Conservation (phyloP, 306 rosid species). For the Cicer yamashitae region DNA sequence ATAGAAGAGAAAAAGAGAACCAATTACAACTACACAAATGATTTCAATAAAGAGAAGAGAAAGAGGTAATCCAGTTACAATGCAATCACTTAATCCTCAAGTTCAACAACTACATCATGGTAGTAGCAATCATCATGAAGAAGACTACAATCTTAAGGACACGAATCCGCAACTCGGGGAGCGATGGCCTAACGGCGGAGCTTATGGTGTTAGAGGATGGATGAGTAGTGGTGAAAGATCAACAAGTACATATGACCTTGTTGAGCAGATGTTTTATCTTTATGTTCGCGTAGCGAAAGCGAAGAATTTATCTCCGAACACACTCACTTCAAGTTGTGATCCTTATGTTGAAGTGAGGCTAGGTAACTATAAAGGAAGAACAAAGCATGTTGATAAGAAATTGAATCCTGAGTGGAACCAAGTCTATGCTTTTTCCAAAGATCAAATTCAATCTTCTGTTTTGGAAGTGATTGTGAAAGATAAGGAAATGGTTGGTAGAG, state of each 20-base stretch:
- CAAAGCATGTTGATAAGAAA: conserved; percentile 77
- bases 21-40: conserved; percentile 47
- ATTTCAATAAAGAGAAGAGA: conserved; percentile 62
- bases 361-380: conserved; percentile 91
- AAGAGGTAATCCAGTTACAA: conserved; percentile 55
- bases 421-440: conserved; percentile 92
- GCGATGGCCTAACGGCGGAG: conserved; percentile 75
- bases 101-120: conserved; percentile 51
- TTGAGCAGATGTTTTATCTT: conserved; percentile 84
- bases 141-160: conserved; percentile 66
- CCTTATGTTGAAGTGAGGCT: conserved; percentile 91
- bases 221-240: conserved; percentile 67
- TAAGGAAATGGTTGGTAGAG: conserved; percentile 86
- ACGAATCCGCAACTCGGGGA: conserved; percentile 84
- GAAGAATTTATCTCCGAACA: conserved; percentile 72
- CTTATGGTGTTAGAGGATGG: conserved; percentile 71
- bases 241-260: conserved; percentile 82
- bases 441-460: conserved; percentile 74
- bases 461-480: conserved; percentile 90
- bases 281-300: conserved; percentile 84
- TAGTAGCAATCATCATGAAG: conserved; percentile 51
- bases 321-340: conserved; percentile 74
- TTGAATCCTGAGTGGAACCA: conserved; percentile 94
- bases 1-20: conserved; percentile 40
- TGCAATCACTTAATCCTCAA: conserved; percentile 46